Percentiles rank a stretch among this genome's conserved stretches.
phyloP scores from a whole-genome alignment of 306 rosid species.

The Malus sylvestris region DNA sequence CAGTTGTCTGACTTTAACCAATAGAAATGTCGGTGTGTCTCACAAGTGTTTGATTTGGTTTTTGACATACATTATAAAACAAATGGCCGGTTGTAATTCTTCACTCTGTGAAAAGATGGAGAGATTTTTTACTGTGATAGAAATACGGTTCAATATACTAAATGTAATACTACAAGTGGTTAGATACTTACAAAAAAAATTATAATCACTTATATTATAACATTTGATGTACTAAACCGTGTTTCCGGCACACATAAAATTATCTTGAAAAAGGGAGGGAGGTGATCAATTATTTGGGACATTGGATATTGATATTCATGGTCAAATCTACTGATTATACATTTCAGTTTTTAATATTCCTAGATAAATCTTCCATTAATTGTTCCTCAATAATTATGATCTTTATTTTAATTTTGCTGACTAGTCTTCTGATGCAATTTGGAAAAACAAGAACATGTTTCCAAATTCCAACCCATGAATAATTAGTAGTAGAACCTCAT shows the following conservation, averaged over 20 bases:
- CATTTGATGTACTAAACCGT: too few relatives aligned
- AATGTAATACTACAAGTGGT: too few relatives aligned
- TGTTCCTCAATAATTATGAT: not conserved
- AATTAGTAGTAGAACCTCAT: not conserved
- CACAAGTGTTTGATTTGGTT: not conserved
- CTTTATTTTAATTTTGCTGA: not conserved
- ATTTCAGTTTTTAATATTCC: not conserved
- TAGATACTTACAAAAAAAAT: too few relatives aligned
- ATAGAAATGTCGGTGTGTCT: not conserved
- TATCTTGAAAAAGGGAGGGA: not conserved
- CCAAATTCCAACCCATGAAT: not conserved
- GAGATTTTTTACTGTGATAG: too few relatives aligned
- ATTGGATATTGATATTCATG: not conserved
- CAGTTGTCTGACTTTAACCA: not conserved
- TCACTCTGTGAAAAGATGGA: not conserved
- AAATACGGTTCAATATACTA: rapidly evolving
- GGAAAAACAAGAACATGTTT: too few relatives aligned
- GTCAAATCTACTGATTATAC: not conserved
- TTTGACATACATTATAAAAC: not conserved
- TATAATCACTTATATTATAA: too few relatives aligned
- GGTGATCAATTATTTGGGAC: not conserved
- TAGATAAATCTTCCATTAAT: not conserved
- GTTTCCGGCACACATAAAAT: too few relatives aligned
- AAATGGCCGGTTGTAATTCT: not conserved
- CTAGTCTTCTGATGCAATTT: not conserved